Evolutionary conservation across 768 basidiomycete species (phyloP), one percentile per base, ranked within the genome.

Genomic region (Suillus sp.): DNA sequence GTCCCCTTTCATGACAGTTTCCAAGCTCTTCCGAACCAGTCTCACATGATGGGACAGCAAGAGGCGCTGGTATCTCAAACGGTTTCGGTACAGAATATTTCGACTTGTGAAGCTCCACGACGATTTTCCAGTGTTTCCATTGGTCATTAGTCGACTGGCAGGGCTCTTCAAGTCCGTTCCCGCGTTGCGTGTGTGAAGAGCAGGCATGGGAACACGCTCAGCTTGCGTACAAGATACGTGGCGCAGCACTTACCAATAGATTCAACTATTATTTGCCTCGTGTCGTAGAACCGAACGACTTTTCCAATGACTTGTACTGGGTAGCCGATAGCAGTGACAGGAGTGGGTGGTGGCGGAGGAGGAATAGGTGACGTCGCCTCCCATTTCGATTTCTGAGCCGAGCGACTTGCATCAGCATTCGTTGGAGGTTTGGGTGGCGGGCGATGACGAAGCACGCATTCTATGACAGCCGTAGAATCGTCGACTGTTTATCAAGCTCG

Each of bases 381-480:
- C 37, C 35, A 56, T 56, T 37, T 65, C 42, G 10, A 13, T 32
- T 40, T 59, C 22, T 61, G 65, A 35, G 62, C 57, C 18, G 64
- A 47, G 9, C 43, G 69, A 50, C 58, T 60, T 14, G 59, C 35
- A 38, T 51, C 57, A n/a, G 62, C 34, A 25, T 38, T 54, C 65
- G 60, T 72, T 18, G 61, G 61, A 1, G 60, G 47, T 34, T 59
- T 47, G 1, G 69, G 65, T 11, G 72, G 70, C 27, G 73, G 66
- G 6, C 74, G 72, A 47, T 78, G 76, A 27, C 76, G 78, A 69
- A 85, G 81, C 3, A 78, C 69, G 68, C 91, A 93, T 53, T 93
- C 91, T 30, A 93, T 79, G 4, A 89, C 86, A 34, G 78, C 86
- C 1, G 90, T 89, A 6, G 91, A 90, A 67, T 93, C 92, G 69